Base-by-base conservation (phyloP, 192 early-diverging fungal genomes). In the Backusella parvicylindrica region DNA sequence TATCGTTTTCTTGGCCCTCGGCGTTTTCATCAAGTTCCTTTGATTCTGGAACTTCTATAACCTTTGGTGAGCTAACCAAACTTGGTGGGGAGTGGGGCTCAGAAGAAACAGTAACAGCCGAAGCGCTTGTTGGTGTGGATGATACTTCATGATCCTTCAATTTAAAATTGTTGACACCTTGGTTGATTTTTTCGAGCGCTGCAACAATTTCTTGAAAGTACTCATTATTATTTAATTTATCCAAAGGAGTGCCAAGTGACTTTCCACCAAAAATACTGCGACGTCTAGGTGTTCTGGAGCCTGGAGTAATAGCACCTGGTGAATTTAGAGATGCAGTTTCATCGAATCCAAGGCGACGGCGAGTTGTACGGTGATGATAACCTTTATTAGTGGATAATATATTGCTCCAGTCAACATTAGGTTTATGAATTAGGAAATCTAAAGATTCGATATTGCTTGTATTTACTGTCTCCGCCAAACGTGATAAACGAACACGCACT, bases 401-500 rank as follows among this genome's bases (percentile, higher is more conserved):
- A 36, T 75, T 79, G 30, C 85, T 64, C 88, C 88, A 89, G 21
- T 86, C 78, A 68, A 84, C 79, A 18, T 83, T 80, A 23, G 82
- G 78, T 80, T 88, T 87, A 63, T 79, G 77, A 16, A 93, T 88
- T 82, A 95, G 78, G 75, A 95, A 95, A 78, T 95, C 94, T 15
- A 95, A 79, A 15, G 88, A 89, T 69, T 92, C 90, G 68, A 95
- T 89, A 70, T 89, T 89, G 8, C 90, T 87, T 0, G 92, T 94
- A 76, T 89, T 91, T 74, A 94, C 82, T 79, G 93, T 88, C 76
- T 95, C 94, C 11, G 82, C 77, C 36, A 95, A 71, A 21, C 92
- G 84, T 13, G 90, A 92, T 23, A 92, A 78, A 12, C 94, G 91
- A 18, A 94, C 90, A 26, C 92, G 89, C 2, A 91, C 89, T 60